Conservation (phyloP, 2,329 filamentous ascomycete genomes). For the Fonsecaea pedrosoi region DNA sequence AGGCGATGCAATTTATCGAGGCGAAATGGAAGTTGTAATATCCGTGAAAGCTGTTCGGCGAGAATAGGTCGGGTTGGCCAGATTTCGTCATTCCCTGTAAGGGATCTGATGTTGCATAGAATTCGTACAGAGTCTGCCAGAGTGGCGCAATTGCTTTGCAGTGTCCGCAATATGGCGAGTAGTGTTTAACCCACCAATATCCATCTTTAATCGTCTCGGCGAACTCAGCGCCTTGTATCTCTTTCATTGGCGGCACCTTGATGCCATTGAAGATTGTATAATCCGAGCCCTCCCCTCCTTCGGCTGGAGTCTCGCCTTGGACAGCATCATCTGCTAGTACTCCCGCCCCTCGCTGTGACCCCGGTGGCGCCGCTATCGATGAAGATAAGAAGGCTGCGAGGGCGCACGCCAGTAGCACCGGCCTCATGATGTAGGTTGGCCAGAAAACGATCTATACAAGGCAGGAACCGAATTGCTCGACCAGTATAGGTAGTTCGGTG, state of each 20-base stretch:
- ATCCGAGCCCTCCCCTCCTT: slow-evolving; percentile 41
- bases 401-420: slow-evolving; percentile 39
- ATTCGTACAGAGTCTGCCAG: slow-evolving; percentile 94
- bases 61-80: slow-evolving; percentile 55
- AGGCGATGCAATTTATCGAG: slow-evolving; percentile 82
- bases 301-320: slow-evolving; percentile 35
- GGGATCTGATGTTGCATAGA: slow-evolving; percentile 83
- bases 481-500: neutral
- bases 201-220: slow-evolving; percentile 58
- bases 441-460: neutral
- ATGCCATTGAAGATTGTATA: slow-evolving; percentile 59
- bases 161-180: slow-evolving; percentile 66
- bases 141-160: slow-evolving; percentile 81
- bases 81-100: slow-evolving; percentile 58
- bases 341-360: slow-evolving; percentile 24
- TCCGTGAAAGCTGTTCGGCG: slow-evolving; percentile 72
- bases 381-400: slow-evolving; percentile 30
- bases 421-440: slow-evolving; percentile 35
- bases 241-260: slow-evolving; percentile 58
- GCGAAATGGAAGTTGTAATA: slow-evolving; percentile 92
- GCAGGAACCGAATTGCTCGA: neutral
- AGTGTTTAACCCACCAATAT: slow-evolving; percentile 62
- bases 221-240: slow-evolving; percentile 57
- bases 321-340: slow-evolving; percentile 32
- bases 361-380: slow-evolving; percentile 33